These are phyloP conservation scores for Pisolithus albus DNA, from an alignment of 768 basidiomycete genomes.

Conservation along the genomic window DNA sequence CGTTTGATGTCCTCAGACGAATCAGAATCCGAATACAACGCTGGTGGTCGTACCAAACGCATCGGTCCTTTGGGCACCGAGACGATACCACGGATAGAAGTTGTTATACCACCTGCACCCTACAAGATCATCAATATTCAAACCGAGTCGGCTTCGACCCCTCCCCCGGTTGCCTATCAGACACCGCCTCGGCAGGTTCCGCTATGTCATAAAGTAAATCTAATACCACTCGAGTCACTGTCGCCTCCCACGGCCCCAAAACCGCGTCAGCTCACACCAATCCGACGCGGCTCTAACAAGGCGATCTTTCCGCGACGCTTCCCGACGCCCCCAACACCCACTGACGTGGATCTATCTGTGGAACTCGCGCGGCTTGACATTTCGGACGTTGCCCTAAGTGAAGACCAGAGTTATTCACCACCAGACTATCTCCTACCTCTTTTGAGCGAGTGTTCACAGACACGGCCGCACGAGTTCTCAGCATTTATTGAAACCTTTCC, in stretches of 20 bases:
- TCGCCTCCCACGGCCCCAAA: conserved; percentile 26
- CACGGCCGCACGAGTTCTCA: conserved; percentile 67
- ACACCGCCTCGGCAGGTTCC: not conserved
- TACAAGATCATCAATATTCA: conserved; percentile 13
- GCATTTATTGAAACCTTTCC: conserved; percentile 79
- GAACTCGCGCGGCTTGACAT: conserved; percentile 37
- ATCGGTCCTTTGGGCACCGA: conserved; percentile 7
- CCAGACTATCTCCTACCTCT: conserved; percentile 58
- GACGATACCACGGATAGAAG: conserved; percentile 29
- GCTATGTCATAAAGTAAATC: not conserved
- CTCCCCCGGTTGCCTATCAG: conserved; percentile 9
- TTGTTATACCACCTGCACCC: conserved; percentile 34
- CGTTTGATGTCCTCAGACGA: conserved; percentile 43
- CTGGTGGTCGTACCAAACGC: conserved; percentile 1
- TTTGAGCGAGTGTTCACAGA: conserved; percentile 66
- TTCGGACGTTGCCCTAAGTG: conserved; percentile 41
- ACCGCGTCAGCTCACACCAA: conserved; percentile 63
- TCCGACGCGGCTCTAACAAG: conserved; percentile 39
- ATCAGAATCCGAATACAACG: conserved; percentile 31
- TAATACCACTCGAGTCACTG: conserved; percentile 2
- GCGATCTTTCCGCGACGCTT: conserved; percentile 32
- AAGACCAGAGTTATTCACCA: conserved; percentile 34
- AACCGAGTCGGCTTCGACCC: conserved; percentile 3
- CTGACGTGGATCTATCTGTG: conserved; percentile 39
- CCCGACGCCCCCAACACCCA: conserved; percentile 52